Evolutionary conservation across 2,329 filamentous ascomycete species (phyloP), one percentile per base, ranked within the genome.

Genomic region (Monosporascus sp.): DNA sequence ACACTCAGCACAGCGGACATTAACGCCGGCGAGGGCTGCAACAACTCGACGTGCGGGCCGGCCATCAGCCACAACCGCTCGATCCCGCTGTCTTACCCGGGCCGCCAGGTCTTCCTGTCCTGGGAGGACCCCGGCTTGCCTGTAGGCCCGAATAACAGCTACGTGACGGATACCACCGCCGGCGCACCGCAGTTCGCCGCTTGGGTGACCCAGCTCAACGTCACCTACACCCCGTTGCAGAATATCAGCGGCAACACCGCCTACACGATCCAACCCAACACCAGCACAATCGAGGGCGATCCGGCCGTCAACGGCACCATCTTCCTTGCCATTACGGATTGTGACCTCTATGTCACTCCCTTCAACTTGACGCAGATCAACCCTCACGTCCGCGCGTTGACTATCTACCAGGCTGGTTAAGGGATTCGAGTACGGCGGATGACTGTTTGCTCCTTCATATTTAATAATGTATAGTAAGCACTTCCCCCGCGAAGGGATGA

Each of bases 81-180:
- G 11, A 78, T 80, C 48, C 88, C 89, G 0, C 80, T 95, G 0
- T 87, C 86, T 0, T 90, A 87, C 67, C 81, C 90, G 0, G 89
- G 89, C 0, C 86, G 86, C 24, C 73, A 84, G 60, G 83, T 95
- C 2, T 83, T 82, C 63, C 72, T 95, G 6, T 67, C 77, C 44
- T 95, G 89, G 89, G 89, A 94, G 25, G 70, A 66, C 0, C 86
- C 89, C 0, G 89, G 88, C 0, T 70, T 80, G 59, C 62, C 78
- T 0, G 79, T 93, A 3, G 90, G 90, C 0, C 90, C 90, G 0
- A 93, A 95, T 70, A 90, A 90, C 72, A 88, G 83, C 64, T 95
- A 95, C 66, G 72, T 90, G 48, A 93, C 90, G 0, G 68, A 70
- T 3, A 82, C 78, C 1, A 74, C 75, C 0, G 87, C 85, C 0